Evolutionary conservation across 306 rosid genomes (phyloP), one percentile per base, ranked within the genome.

Genomic region (apple (Malus domestica)): DNA sequence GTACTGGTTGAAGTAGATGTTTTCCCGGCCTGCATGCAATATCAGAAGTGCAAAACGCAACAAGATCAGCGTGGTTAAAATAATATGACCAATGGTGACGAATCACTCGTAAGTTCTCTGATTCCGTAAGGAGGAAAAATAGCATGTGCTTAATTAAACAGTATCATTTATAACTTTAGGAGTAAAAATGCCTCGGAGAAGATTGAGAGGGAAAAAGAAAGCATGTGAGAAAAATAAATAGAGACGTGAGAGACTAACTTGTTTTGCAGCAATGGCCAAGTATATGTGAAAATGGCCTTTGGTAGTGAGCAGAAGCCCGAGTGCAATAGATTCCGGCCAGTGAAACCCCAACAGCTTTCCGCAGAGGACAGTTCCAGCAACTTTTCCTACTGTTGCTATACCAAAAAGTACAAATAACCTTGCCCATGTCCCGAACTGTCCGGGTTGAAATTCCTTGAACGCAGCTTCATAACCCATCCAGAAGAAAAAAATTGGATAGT

Each of bases 281-380:
- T 88, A 95, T 67, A 92, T 86, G 57, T 95, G 97, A 83, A 84
- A 92, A 85, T 95, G 98, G 52, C 98, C 98, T 84, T 95, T 95
- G 80, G 85, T 83, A 27, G 91, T 75, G 57, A 95, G 92, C 55
- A 95, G 89, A 87, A 95, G 79, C 73, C 97, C 97, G 10, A 92
- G 88, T 33, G 93, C 95, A 62, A 95, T 73, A 9, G 97, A 92
- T 79, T 92, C 97, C 4, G 97, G 96, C 99, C 92, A 92, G 62
- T 82, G 85, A 73, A 89, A 90, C 35, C 99, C 97, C 78, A 95
- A 83, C 54, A 92, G 16, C 8, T 73, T 83, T 46, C 97, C 99
- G 25, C 78, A 85, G 76, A 82, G 25, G 35, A 92, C 83, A 6
- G 97, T 88, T 65, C 99, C 99, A 22, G 13, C 70, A 59, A 95